Evolutionary conservation across 805 yeast species (phyloP), one percentile per base, ranked within the genome.

Genomic region (Yamadazyma sp.): DNA sequence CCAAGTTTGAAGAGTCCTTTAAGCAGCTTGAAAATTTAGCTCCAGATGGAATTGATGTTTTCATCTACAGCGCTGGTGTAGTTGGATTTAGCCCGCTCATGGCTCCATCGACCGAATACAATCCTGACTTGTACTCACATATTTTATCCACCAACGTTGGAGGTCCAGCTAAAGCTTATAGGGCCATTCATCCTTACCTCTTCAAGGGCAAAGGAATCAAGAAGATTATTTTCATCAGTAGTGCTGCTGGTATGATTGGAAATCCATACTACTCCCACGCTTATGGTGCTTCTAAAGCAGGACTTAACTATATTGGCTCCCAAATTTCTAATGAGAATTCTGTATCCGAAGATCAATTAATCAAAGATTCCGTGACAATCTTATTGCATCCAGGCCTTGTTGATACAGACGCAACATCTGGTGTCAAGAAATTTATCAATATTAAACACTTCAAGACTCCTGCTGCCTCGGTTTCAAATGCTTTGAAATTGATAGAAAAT

Each of bases 201-300:
- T 40, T 32, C 32, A 40, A 40, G 22, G 36, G 36, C 6, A 17
- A 13, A 6, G 44, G 38, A 11, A 6, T 8, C n/a, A 38, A 38
- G 25, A 45, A 59, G 36, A 34, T 63, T 10, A 39, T 53, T 13
- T 57, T 60, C 37, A 37, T 57, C 11, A 51, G 67, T 4, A 48
- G 57, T 18, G 9, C 30, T 10, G 57, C 51, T 6, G 41, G 35
- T 15, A 13, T 24, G 13, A 24, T 41, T n/a, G 31, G 32, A 13
- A 22, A 17, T 19, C 26, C 18, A 9, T 17, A 13, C 10, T 31
- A 22, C 6, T 10, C 32, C 11, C 30, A 40, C 22, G 53, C 59
- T 6, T 67, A 66, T 41, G 61, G 60, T n/a, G 52, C 54, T 4
- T 64, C 73, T 5, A 67, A 69, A 40, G 62, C 66, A 3, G 67